phyloP scores from a whole-genome alignment of 495 filamentous ascomycete genomes.

The Amniculicola lignicola region DNA sequence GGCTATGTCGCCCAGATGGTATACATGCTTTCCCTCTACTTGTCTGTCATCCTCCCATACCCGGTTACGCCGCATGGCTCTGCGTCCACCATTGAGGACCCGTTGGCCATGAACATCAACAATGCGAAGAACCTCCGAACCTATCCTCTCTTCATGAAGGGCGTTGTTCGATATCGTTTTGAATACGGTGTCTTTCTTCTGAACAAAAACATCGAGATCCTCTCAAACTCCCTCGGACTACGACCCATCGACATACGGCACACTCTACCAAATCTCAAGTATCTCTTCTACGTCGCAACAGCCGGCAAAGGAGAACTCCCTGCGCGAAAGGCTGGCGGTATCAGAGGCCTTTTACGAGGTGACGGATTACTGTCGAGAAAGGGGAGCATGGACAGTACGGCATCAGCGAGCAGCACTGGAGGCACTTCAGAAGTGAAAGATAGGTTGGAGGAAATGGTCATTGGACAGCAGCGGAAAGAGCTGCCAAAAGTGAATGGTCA shows the following conservation, averaged over 20 bases:
- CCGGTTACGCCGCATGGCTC: conserved; percentile 69
- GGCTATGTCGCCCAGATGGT: conserved; percentile 77
- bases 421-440: conserved; percentile 2
- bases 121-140: conserved; percentile 19
- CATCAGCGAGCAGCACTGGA: conserved; percentile 20
- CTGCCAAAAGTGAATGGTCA: conserved; percentile 5
- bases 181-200: conserved; percentile 93
- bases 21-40: conserved; percentile 76
- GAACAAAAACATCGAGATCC: conserved; percentile 87
- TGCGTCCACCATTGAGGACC: conserved; percentile 73
- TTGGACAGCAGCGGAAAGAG: background rate
- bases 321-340: conserved; percentile 70
- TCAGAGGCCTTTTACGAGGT: conserved; percentile 58
- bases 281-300: conserved; percentile 80
- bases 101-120: conserved; percentile 56
- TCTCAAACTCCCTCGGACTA: conserved; percentile 70
- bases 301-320: conserved; percentile 75
- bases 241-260: conserved; percentile 82
- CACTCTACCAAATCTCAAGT: conserved; percentile 89
- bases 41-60: conserved; percentile 76
- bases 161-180: conserved; percentile 76
- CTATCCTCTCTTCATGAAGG: conserved; percentile 71
- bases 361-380: conserved; percentile 19
- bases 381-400: conserved; percentile 30
- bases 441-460: conserved; percentile 1